Base-by-base conservation (phyloP, 768 basidiomycete species). In the Tulasnella sp. region DNA sequence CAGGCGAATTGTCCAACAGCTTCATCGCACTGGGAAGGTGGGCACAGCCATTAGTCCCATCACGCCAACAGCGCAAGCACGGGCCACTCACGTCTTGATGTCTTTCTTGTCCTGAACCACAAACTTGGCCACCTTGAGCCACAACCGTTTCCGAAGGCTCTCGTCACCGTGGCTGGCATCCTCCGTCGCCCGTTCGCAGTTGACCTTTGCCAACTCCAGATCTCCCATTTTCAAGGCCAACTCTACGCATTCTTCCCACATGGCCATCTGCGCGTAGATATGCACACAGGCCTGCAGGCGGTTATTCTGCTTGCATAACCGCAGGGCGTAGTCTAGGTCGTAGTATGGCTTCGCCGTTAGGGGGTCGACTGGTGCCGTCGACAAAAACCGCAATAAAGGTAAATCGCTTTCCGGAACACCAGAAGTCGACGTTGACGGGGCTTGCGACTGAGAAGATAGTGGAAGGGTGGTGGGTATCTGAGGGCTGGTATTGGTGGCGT, bases 71-170 rank as follows among this genome's bases (percentile, higher is more conserved):
- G 39, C 27, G 43, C 12, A 41, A 56, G 29, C 4, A 40, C 55
- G 57, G 32, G 29, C 19, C 25, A 78, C 92, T 63, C 69, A 96
- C 96, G 89, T 82, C 74, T 96, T 94, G 69, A 99, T 94, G 63
- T 98, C 96, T 66, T 92, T 85, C 75, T 96, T 89, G 70, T 97
- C 90, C 65, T 94, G 91, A 12, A 99, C 93, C 40, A 98, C 93
- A 70, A 93, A 93, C 61, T 85, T 86, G n/a, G 96, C 96, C 63
- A 98, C 91, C 73, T 97, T 98, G 52, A 99, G 73, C 96, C 96
- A 99, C 51, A 99, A 73, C 69, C 91, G 92, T 74, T 94, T 98
- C 60, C 88, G 73, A 61, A 97, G 78, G 51, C 80, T 80, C 65
- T 98, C 93, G 59, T 91, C 91, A 3, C 31, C 42, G 17, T 34